Base-by-base conservation (phyloP, 1,139 yeast genomes). In the Yamadazyma sp. region DNA sequence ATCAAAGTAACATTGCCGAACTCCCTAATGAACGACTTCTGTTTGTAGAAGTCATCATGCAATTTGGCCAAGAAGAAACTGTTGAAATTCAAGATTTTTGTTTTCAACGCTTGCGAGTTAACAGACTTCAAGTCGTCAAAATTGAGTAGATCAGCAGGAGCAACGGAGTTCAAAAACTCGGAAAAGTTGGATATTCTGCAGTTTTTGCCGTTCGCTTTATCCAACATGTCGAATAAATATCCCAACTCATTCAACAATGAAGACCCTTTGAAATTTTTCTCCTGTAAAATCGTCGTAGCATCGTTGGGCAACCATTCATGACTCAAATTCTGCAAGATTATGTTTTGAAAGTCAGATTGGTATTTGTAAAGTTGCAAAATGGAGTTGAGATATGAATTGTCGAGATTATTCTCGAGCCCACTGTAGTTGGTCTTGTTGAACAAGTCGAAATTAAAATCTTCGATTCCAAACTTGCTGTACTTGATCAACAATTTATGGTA, bases 401-500 rank as follows among this genome's bases (percentile, higher is more conserved):
- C 89, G 11, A 85, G 75, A 55, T 88, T 94, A 15, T 89, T 84
- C 58, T 92, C 98, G 24, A 94, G 68, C 0, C 98, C 98, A n/a
- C 96, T 79, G 50, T 70, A 85, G 2, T 59, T 54, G 0, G 98
- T 87, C 36, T 73, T 69, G 56, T 91, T 89, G 66, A 86, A 92
- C 52, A 81, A 84, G 40, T 78, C 82, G 56, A 92, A 92, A 64
- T 94, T 97, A 63, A 92, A 92, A 61, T 89, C 97, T 50, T 85
- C 89, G 22, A 94, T 91, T 15, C 98, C 98, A 61, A 89, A 92
- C 53, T 79, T 84, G 42, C 95, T 86, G 58, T 91, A 91, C 34
- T 85, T 78, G 45, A 92, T 87, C 45, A 85, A 87, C 40, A 88
- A 68, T 52, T 81, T 80, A 29, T 81, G 70, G 61, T 85, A 92